phyloP scores from a whole-genome alignment of 345 rosid species.

The Moringa oleifera region DNA sequence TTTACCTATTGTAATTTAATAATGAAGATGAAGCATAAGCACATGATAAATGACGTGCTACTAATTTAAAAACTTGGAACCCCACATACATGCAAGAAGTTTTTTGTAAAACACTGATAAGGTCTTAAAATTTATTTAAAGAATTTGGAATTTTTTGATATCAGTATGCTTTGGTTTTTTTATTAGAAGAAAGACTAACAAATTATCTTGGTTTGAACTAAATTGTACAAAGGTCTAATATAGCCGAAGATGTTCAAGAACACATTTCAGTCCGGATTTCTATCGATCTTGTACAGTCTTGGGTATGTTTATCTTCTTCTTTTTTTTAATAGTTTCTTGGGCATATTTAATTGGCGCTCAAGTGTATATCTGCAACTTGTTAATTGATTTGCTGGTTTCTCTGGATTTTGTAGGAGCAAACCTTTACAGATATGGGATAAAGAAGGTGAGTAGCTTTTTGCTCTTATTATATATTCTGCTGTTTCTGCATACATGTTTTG shows the following conservation, averaged over 20 bases:
- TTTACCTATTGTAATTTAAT: too few species aligned
- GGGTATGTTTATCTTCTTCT: conserved; percentile 34
- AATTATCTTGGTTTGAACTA: too few species aligned
- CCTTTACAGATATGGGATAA: conserved; percentile 88
- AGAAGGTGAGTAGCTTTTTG: conserved; percentile 44
- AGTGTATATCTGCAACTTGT: not conserved
- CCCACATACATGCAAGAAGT: too few species aligned
- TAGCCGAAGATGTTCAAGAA: conserved; percentile 56
- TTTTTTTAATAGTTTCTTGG: not conserved
- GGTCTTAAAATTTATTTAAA: too few species aligned
- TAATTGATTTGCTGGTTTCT: not conserved
- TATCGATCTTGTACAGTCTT: conserved; percentile 75
- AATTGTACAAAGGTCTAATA: not conserved
- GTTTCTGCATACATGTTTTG: not conserved
- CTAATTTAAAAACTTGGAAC: too few species aligned
- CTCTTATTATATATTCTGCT: not conserved
- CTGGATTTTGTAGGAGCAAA: conserved; percentile 46
- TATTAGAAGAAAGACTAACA: too few species aligned
- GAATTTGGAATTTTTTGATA: too few species aligned
- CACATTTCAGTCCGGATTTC: conserved; percentile 83
- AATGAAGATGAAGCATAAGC: too few species aligned
- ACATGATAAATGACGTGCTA: too few species aligned
- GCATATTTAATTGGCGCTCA: not conserved
- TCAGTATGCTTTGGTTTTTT: too few species aligned
- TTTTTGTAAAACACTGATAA: too few species aligned